Evolutionary conservation across 1,284 basidiomycete genomes (phyloP).

Genomic region (Golubevia pallescens): DNA sequence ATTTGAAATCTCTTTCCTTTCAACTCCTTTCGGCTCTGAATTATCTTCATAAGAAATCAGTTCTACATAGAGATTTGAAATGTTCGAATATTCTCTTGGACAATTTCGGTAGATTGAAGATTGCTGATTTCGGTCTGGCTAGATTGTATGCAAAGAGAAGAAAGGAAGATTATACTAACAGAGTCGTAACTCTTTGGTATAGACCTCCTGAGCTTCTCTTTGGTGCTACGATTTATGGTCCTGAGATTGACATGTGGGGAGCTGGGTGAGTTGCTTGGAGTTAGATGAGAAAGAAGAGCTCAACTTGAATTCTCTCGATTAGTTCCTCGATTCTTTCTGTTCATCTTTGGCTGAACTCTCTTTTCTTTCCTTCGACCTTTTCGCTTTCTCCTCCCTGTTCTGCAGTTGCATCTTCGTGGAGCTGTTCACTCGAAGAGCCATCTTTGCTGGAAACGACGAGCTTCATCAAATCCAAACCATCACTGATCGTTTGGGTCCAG

Average conservation of each 20-base stretch:
- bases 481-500: slow-evolving; percentile 37
- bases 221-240: slow-evolving; percentile 55
- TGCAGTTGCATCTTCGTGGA: slow-evolving; percentile 54
- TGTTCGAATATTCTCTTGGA: slow-evolving; percentile 57
- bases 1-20: slow-evolving; percentile 48
- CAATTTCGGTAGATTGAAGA: slow-evolving; percentile 51
- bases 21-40: slow-evolving; percentile 53
- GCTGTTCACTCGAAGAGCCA: slow-evolving; percentile 48
- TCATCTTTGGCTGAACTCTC: too few relatives aligned
- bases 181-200: slow-evolving; percentile 63
- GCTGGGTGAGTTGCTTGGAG: slow-evolving; percentile 18
- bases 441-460: slow-evolving; percentile 56
- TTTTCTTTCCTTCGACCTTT: neutral
- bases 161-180: slow-evolving; percentile 56
- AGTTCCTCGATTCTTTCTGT: too few relatives aligned
- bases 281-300: too few relatives aligned
- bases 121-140: slow-evolving; percentile 61
- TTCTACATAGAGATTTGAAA: slow-evolving; percentile 61
- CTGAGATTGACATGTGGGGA: slow-evolving; percentile 61
- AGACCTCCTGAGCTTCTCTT: slow-evolving; percentile 56
- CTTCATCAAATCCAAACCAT: slow-evolving; percentile 53
- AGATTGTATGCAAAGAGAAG: slow-evolving; percentile 50
- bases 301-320: too few relatives aligned
- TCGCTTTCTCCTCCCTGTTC: neutral
- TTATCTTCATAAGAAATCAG: slow-evolving; percentile 53